Conservation (phyloP, 1,284 basidiomycete genomes). For the Sporisorium graminicola region DNA sequence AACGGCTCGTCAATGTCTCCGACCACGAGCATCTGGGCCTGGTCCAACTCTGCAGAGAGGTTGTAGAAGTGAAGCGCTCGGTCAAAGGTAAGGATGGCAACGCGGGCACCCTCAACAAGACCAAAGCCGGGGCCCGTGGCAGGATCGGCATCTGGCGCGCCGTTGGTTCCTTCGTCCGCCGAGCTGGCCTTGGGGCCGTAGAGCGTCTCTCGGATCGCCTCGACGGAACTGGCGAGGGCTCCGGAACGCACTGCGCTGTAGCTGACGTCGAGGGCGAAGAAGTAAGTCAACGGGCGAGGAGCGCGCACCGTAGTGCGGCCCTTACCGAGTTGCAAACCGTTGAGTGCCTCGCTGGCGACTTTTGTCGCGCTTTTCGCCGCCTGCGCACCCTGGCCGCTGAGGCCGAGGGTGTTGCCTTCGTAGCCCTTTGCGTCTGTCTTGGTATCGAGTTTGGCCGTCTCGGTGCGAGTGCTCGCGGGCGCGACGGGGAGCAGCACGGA, state of each 20-base stretch:
- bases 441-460: slow-evolving; percentile 59
- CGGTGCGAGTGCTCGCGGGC: slow-evolving; percentile 55
- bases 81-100: slow-evolving; percentile 87
- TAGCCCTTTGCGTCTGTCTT: slow-evolving; percentile 53
- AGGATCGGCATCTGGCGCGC: slow-evolving; percentile 38
- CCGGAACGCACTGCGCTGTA: slow-evolving; percentile 79
- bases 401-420: slow-evolving; percentile 60
- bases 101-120: slow-evolving; percentile 64
- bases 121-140: slow-evolving; percentile 61
- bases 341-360: slow-evolving; percentile 64
- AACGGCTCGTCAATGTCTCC: slow-evolving; percentile 92
- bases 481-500: slow-evolving; percentile 59
- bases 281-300: slow-evolving; percentile 76
- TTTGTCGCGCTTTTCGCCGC: slow-evolving; percentile 66
- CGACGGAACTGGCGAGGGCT: slow-evolving; percentile 80
- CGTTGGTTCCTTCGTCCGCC: slow-evolving; percentile 36
- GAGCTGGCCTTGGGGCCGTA: slow-evolving; percentile 71
- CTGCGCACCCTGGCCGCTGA: slow-evolving; percentile 58
- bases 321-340: slow-evolving; percentile 58
- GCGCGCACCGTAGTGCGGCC: slow-evolving; percentile 66
- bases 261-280: slow-evolving; percentile 93
- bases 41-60: slow-evolving; percentile 78
- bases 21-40: slow-evolving; percentile 83
- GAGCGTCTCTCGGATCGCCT: slow-evolving; percentile 77
- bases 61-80: slow-evolving; percentile 88